Conservation (phyloP, 371 early-diverging fungal species). For the Fennellomyces sp. region DNA sequence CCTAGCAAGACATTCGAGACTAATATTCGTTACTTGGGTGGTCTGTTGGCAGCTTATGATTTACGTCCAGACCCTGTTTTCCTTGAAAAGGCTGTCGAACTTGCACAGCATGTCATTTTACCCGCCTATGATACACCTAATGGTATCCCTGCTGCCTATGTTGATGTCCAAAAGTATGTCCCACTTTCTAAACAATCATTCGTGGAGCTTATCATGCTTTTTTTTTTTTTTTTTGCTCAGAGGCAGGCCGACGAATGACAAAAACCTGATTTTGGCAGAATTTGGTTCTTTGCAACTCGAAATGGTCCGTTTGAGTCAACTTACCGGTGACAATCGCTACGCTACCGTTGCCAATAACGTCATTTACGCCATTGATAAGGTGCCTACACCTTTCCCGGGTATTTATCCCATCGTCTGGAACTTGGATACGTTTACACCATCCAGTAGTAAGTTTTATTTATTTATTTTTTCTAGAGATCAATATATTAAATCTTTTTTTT, state of each 20-base stretch:
- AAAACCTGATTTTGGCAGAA: slow-evolving; percentile 75
- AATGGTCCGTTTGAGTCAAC: slow-evolving; percentile 76
- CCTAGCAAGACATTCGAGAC: slow-evolving; percentile 71
- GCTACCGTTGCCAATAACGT: slow-evolving; percentile 66
- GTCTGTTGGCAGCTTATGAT: slow-evolving; percentile 64
- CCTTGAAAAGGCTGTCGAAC: slow-evolving; percentile 41
- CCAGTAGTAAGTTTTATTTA: slow-evolving; percentile 1
- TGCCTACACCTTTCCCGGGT: slow-evolving; percentile 60
- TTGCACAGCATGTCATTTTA: slow-evolving; percentile 42
- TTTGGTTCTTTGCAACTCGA: slow-evolving; percentile 90
- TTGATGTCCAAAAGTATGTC: slow-evolving; percentile 49
- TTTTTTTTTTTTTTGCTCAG: neutral
- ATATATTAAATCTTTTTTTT: slow-evolving; percentile 4
- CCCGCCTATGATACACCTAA: slow-evolving; percentile 58
- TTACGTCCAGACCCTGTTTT: slow-evolving; percentile 59
- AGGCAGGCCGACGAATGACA: slow-evolving; percentile 12
- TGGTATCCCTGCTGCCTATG: slow-evolving; percentile 77
- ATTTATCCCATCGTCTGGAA: slow-evolving; percentile 73
- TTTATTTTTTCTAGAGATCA: neutral
- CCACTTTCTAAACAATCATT: neutral
- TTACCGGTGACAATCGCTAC: slow-evolving; percentile 76
- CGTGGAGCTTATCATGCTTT: neutral
- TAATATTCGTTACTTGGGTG: slow-evolving; percentile 77
- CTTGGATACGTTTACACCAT: slow-evolving; percentile 32
- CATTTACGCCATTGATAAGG: slow-evolving; percentile 55